Conservation (phyloP, 1,284 basidiomycete genomes). For the Ceratobasidium sp. region DNA sequence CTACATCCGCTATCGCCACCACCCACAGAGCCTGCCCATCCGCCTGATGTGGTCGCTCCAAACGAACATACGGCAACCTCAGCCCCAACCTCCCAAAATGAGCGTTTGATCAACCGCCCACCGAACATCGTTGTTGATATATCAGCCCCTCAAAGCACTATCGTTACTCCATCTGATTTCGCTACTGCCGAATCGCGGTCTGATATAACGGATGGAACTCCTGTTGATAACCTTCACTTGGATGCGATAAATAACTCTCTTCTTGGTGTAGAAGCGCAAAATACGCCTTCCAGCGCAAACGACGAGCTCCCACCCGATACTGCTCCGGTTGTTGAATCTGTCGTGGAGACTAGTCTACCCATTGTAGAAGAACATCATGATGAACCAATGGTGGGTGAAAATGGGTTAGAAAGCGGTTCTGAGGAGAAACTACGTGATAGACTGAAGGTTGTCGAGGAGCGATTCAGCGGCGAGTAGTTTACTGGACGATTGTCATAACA, state of each 20-base stretch:
- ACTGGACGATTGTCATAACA: not conserved
- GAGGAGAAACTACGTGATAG: conserved; percentile 65
- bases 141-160: conserved; percentile 24
- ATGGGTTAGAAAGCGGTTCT: conserved; percentile 51
- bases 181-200: conserved; percentile 37
- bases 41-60: not conserved
- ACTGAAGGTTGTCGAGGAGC: conserved; percentile 71
- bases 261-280: not conserved
- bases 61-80: not conserved
- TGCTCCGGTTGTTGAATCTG: not conserved
- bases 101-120: not conserved
- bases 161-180: conserved; percentile 36
- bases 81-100: not conserved
- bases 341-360: not conserved
- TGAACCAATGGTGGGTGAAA: not conserved
- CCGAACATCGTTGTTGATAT: conserved; percentile 34
- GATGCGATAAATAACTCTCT: not conserved
- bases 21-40: conserved; percentile 21
- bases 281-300: conserved; percentile 6
- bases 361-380: not conserved
- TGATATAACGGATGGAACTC: conserved; percentile 31
- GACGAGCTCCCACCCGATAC: not conserved
- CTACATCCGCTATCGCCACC: conserved; percentile 51
- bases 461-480: conserved; percentile 64
- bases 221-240: not conserved